A percentile compares a stretch with the other conserved stretches of the same genome.
phyloP scores from a whole-genome alignment of 306 rosid species.

The Fragaria iinumae region DNA sequence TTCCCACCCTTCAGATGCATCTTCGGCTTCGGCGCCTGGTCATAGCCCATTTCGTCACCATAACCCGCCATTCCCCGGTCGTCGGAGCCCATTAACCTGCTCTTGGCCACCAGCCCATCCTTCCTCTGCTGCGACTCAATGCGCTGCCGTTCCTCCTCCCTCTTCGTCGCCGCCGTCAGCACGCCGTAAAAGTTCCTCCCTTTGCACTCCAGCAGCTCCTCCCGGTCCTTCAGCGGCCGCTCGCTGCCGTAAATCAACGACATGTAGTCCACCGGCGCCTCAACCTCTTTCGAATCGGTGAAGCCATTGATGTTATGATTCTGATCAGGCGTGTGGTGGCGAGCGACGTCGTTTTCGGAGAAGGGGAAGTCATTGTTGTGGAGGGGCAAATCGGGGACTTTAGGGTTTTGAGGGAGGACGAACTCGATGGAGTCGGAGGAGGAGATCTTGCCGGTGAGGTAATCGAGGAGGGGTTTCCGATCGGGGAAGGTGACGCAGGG shows the following conservation, averaged over 20 bases:
- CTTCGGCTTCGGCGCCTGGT: conserved; percentile 70
- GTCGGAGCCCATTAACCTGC: conserved; percentile 69
- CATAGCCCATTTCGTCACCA: conserved; percentile 65
- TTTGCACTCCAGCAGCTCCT: conserved; percentile 74
- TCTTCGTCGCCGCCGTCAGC: conserved; percentile 68
- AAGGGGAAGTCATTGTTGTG: conserved; percentile 10
- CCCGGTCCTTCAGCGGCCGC: conserved; percentile 80
- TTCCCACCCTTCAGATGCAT: conserved; percentile 78
- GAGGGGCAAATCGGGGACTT: conserved; percentile 41
- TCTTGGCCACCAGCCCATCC: conserved; percentile 93
- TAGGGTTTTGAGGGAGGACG: conserved; percentile 50
- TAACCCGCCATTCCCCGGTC: conserved; percentile 66
- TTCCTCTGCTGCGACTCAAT: conserved; percentile 90
- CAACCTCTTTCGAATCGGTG: conserved; percentile 5
- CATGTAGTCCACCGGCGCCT: conserved; percentile 37
- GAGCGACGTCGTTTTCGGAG: conserved; percentile 19
- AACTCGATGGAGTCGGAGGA: conserved; percentile 81
- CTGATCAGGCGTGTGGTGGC: background rate
- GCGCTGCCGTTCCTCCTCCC: conserved; percentile 91
- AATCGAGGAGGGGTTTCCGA: conserved; percentile 82
- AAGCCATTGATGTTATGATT: background rate
- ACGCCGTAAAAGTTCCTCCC: conserved; percentile 75
- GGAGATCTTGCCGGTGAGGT: conserved; percentile 71
- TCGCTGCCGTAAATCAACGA: conserved; percentile 58
- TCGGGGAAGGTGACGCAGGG: conserved; percentile 84